Percentiles rank a stretch among this genome's conserved stretches.
phyloP scores from a whole-genome alignment of 2,329 filamentous ascomycete species.

The Ophiosphaerella narmari region DNA sequence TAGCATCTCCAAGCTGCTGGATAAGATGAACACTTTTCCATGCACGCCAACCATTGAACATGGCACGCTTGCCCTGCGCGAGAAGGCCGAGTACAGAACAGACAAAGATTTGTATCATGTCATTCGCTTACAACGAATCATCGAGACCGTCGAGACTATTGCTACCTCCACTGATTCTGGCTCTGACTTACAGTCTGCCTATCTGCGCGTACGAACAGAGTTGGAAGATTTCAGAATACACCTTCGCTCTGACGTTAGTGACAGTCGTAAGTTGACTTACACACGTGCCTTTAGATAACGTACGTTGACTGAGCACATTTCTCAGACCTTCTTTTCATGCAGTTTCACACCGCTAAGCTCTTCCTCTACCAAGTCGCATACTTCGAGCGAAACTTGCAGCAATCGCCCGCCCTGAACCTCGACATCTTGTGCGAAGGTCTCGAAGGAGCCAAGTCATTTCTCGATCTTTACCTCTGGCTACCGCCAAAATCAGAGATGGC shows the following conservation, averaged over 20 bases:
- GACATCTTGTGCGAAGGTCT: constrained; percentile 28
- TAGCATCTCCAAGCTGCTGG: constrained; percentile 44
- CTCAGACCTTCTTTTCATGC: constrained; percentile 46
- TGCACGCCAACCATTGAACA: constrained; percentile 45
- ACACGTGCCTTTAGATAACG: background rate
- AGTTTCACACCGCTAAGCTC: constrained; percentile 47
- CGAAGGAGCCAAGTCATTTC: constrained; percentile 32
- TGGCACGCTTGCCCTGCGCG: constrained; percentile 40
- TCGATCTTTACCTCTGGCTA: constrained; percentile 43
- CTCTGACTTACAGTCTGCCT: constrained; percentile 34
- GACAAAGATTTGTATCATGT: constrained; percentile 46
- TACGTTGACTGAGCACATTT: constrained; percentile 2
- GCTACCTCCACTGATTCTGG: constrained; percentile 22
- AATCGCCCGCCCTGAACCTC: constrained; percentile 30
- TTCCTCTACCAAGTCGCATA: constrained; percentile 49
- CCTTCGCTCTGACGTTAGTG: constrained; percentile 31
- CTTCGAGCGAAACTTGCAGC: constrained; percentile 35
- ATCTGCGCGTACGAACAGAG: constrained; percentile 37
- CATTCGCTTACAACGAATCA: constrained; percentile 45
- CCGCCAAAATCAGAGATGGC: constrained; percentile 42
- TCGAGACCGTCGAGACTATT: constrained; percentile 45
- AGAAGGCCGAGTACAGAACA: constrained; percentile 37
- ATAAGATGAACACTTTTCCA: constrained; percentile 47
- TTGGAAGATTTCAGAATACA: constrained; percentile 39
- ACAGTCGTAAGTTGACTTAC: constrained; percentile 33